Percentiles rank a stretch among this genome's conserved stretches.
phyloP scores from a whole-genome alignment of 139 green algal genomes.

The Bryopsis sp. region DNA sequence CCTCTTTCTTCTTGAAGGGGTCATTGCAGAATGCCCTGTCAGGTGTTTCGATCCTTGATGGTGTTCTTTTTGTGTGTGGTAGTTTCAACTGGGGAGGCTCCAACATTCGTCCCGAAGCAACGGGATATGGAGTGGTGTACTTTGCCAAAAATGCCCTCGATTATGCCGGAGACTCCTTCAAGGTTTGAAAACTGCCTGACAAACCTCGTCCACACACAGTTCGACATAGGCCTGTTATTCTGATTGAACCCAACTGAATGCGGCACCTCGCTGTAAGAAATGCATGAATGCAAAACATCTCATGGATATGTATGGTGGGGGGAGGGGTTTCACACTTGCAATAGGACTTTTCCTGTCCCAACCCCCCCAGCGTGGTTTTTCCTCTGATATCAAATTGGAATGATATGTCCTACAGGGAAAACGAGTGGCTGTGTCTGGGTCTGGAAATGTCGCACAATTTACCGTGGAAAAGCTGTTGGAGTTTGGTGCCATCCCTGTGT shows the following conservation, averaged over 20 bases:
- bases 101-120: conserved; percentile 71
- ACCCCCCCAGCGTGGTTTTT: conserved; percentile 12
- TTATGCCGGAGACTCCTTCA: conserved; percentile 25
- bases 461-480: conserved; percentile 56
- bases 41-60: no score
- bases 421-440: conserved; percentile 45
- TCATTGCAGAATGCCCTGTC: no score
- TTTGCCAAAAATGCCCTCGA: conserved; percentile 49
- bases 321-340: conserved; percentile 2
- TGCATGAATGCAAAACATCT: no score
- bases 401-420: conserved; percentile 32
- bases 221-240: no score
- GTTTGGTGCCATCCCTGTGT: conserved; percentile 52
- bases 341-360: conserved; percentile 10
- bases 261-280: no score
- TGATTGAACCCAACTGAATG: no score
- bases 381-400: neutral
- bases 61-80: conserved; percentile 12
- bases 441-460: conserved; percentile 64
- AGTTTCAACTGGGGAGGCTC: conserved; percentile 60
- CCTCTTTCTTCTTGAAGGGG: no score
- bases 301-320: no score
- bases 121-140: conserved; percentile 72
- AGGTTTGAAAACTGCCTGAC: no score
- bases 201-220: no score